Conservation (phyloP, 1,284 basidiomycete species). For the Testicularia cyperi region DNA sequence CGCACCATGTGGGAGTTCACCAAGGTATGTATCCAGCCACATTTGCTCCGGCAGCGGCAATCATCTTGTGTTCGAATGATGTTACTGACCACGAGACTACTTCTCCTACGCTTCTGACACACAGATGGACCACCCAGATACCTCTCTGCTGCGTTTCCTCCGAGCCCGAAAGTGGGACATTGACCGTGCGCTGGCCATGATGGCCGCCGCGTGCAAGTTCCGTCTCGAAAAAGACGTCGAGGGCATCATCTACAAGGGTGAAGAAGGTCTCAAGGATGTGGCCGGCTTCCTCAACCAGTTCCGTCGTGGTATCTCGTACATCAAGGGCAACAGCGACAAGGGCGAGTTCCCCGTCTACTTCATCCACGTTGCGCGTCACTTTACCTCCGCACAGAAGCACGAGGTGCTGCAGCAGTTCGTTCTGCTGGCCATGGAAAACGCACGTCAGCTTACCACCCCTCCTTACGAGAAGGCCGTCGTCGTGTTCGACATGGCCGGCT, state of each 20-base stretch:
- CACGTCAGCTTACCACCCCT: conserved; percentile 53
- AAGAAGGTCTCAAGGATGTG: conserved; percentile 58
- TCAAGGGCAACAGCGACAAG: conserved; percentile 55
- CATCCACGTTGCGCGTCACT: conserved; percentile 59
- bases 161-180: conserved; percentile 60
- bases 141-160: conserved; percentile 57
- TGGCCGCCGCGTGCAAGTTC: conserved; percentile 58
- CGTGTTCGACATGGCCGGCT: conserved; percentile 58
- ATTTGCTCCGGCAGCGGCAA: background rate
- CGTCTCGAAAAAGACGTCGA: conserved; percentile 58
- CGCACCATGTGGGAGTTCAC: conserved; percentile 52
- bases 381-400: conserved; percentile 58
- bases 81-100: no score
- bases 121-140: conserved; percentile 56
- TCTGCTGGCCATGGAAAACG: conserved; percentile 57
- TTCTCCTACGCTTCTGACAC: no score
- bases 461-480: conserved; percentile 57
- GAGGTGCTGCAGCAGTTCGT: conserved; percentile 59
- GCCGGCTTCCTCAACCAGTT: conserved; percentile 60
- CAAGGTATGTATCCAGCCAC: background rate
- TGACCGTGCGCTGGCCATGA: conserved; percentile 59
- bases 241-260: conserved; percentile 57
- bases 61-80: background rate
- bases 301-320: conserved; percentile 60
- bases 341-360: conserved; percentile 59